Percentiles rank a stretch among this genome's conserved stretches.
These are phyloP conservation scores for Mycosphaerella sp. DNA, from an alignment of 2,329 filamentous ascomycete genomes.

Conservation along the genomic window DNA sequence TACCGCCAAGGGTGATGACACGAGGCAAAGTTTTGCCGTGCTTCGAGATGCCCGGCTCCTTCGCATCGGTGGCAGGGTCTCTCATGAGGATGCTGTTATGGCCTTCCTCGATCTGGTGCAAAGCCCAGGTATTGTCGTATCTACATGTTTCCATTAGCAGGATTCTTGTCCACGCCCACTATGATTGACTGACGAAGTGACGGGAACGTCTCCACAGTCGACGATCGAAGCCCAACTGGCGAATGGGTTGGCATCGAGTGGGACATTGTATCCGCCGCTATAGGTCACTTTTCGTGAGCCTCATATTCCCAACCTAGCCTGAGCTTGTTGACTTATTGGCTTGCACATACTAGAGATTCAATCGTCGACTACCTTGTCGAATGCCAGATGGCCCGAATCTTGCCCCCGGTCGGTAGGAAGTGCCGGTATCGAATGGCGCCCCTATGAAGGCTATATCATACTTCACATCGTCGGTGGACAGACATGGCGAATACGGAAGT, in stretches of 20 bases:
- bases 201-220: constrained; percentile 87
- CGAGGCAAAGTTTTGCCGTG: constrained; percentile 71
- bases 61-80: constrained; percentile 61
- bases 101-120: constrained; percentile 79
- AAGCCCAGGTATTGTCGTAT: constrained; percentile 75
- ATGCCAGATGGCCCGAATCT: constrained; percentile 62
- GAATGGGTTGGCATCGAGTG: constrained; percentile 52
- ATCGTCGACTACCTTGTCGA: constrained; percentile 68
- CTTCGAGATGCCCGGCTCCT: constrained; percentile 61
- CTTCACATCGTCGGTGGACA: constrained; percentile 61
- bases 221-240: constrained; percentile 49
- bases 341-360: constrained; percentile 73
- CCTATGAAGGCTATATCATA: constrained; percentile 85
- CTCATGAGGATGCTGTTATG: constrained; percentile 71
- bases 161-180: neutral
- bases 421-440: constrained; percentile 62
- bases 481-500: constrained; percentile 69
- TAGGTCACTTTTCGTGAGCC: constrained; percentile 48
- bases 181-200: constrained; percentile 61
- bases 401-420: constrained; percentile 74
- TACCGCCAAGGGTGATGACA: constrained; percentile 63
- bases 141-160: constrained; percentile 37
- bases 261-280: constrained; percentile 83
- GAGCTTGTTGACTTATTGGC: constrained; percentile 21
- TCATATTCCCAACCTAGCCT: constrained; percentile 27